Evolutionary conservation across 345 rosid species (phyloP), one percentile per base, ranked within the genome.

Genomic region (Citrus unshiu): DNA sequence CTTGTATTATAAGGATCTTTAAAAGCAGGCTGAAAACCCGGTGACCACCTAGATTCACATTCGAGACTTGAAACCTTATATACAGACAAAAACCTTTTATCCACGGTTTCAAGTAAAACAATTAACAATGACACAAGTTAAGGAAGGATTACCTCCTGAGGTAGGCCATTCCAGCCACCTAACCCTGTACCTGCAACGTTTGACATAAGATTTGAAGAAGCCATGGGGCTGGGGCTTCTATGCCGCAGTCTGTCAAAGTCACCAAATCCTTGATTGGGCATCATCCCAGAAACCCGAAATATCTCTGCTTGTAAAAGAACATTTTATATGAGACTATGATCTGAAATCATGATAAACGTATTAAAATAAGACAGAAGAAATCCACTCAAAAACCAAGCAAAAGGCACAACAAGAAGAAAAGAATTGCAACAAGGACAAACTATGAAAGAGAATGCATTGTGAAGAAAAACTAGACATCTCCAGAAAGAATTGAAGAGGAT

Each of bases 171-270:
- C 98, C 97, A 93, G 77, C 92, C 86, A 51, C 93, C 87, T 79
- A 93, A 82, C 74, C 93, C 90, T 46, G 89, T 77, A 73, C 94
- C 92, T 7, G 89, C 78, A 88, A 86, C 91, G 83, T 88, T 91
- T 54, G 98, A 88, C 76, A 93, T 87, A 27, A 87, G 91, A 81
- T 87, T 93, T 69, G 98, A 94, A 85, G 98, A 93, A 79, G 97
- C 97, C 98, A 95, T 93, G 73, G 98, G 98, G 86, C 98, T 92
- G 30, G 98, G 97, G 84, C 97, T 95, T 87, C 98, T 91, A 81
- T 95, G 95, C 77, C 97, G 80, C 83, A 95, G 77, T 83, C 97
- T 80, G 86, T 95, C 98, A 67, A 92, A 79, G 80, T 95, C 97
- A 30, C 88, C 90, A 83, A 90, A 93, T 14, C 93, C 98, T 91